Evolutionary conservation across 805 yeast genomes (phyloP).

Genomic region (Isabelozyma heimii): DNA sequence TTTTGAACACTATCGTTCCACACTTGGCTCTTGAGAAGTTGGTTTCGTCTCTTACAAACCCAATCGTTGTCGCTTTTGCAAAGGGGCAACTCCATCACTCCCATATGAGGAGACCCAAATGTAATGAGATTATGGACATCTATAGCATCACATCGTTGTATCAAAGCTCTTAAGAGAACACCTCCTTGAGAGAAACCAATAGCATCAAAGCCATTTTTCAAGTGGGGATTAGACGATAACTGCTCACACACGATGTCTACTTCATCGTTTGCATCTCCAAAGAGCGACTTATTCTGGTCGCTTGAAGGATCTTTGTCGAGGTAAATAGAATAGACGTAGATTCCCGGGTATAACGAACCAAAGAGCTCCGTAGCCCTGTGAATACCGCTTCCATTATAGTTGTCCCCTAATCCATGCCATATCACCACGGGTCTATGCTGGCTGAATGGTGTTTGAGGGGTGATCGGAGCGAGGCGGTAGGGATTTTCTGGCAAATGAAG

Average conservation of each 20-base stretch:
- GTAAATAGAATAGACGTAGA: constrained; percentile 51
- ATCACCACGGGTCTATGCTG: constrained; percentile 52
- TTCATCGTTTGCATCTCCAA: constrained; percentile 60
- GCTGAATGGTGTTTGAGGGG: neutral
- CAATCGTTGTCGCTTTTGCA: constrained; percentile 52
- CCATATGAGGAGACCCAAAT: constrained; percentile 81
- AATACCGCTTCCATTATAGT: constrained; percentile 61
- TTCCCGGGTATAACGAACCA: constrained; percentile 44
- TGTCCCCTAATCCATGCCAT: constrained; percentile 87
- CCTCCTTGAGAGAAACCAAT: constrained; percentile 87
- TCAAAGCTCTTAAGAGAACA: constrained; percentile 64
- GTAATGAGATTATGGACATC: constrained; percentile 55
- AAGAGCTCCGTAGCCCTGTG: constrained; percentile 43
- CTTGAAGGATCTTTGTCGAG: constrained; percentile 46
- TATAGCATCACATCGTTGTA: constrained; percentile 51
- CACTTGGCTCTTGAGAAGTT: constrained; percentile 54
- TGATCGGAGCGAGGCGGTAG: neutral
- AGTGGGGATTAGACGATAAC: constrained; percentile 42
- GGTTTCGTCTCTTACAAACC: constrained; percentile 57
- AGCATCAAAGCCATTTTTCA: constrained; percentile 61
- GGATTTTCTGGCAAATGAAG: neutral
- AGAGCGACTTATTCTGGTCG: constrained; percentile 55
- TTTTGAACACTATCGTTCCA: constrained; percentile 59
- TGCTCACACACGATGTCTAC: constrained; percentile 55
- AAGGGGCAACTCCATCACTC: constrained; percentile 64